phyloP scores from a whole-genome alignment of 768 basidiomycete genomes.

The Paxillus ammoniavirescens region DNA sequence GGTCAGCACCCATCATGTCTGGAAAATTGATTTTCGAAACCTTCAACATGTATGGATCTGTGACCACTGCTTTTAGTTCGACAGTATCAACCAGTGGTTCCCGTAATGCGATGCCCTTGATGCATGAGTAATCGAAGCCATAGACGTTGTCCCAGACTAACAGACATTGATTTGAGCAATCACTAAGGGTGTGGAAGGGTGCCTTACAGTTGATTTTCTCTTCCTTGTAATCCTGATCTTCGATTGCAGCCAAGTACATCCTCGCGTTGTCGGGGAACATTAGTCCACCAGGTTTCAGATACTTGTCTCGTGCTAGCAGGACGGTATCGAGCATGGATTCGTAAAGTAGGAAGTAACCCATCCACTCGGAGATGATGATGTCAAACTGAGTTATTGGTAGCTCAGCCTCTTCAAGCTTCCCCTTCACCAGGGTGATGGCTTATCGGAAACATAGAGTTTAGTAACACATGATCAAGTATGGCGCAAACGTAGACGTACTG shows the following conservation, averaged over 20 bases:
- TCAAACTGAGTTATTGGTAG: constrained; percentile 92
- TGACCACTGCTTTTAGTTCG: constrained; percentile 92
- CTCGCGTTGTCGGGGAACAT: constrained; percentile 97
- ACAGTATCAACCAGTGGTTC: constrained; percentile 99
- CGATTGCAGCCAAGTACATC: constrained; percentile 93
- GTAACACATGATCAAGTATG: background rate
- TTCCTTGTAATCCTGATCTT: constrained; percentile 99
- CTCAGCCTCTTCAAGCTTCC: constrained; percentile 92
- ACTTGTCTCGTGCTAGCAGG: constrained; percentile 93
- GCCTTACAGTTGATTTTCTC: constrained; percentile 94
- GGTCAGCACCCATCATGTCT: constrained; percentile 2
- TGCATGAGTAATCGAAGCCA: constrained; percentile 98
- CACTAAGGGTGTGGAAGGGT: background rate
- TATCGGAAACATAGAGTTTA: constrained; percentile 6
- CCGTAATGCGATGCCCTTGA: constrained; percentile 95
- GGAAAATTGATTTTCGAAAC: constrained; percentile 36
- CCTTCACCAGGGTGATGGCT: constrained; percentile 96
- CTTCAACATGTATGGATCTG: constrained; percentile 88
- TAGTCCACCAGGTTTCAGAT: constrained; percentile 85
- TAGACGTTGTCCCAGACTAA: constrained; percentile 99
- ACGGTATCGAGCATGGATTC: constrained; percentile 99
- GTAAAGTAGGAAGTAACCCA: constrained; percentile 99
- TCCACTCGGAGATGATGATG: constrained; percentile 99
- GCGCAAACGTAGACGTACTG: constrained; percentile 55
- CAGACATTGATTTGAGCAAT: constrained; percentile 1